These are phyloP conservation scores for Perkinsela sp. DNA, from an alignment of 208 protist genomes.

Conservation along the genomic window DNA sequence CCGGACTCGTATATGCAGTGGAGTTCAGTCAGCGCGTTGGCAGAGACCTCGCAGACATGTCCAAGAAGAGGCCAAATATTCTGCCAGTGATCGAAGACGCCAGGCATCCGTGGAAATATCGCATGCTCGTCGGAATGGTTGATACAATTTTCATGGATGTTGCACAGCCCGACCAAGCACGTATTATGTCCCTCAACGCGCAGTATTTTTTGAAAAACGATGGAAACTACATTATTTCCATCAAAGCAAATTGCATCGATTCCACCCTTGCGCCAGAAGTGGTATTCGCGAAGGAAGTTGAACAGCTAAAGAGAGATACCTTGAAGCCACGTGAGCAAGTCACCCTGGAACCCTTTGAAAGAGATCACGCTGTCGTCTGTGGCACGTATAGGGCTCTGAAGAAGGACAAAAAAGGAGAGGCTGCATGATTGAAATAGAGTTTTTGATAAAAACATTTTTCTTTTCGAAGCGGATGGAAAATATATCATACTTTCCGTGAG, in stretches of 20 bases:
- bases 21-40: conserved; percentile 97
- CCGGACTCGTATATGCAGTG: conserved; percentile 96
- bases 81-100: conserved; percentile 99
- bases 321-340: conserved; percentile 92
- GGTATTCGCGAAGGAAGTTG: conserved; percentile 88
- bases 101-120: conserved; percentile 95
- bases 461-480: too few relatives aligned
- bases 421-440: not conserved
- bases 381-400: conserved; percentile 38
- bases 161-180: conserved; percentile 98
- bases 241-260: conserved; percentile 99
- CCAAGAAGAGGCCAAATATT: conserved; percentile 96
- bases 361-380: conserved; percentile 92
- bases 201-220: conserved; percentile 94
- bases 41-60: conserved; percentile 94
- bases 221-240: conserved; percentile 96
- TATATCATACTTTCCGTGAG: too few relatives aligned
- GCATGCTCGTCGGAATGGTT: conserved; percentile 93
- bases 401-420: conserved; percentile 4
- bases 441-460: too few relatives aligned
- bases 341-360: conserved; percentile 95
- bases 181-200: conserved; percentile 96
- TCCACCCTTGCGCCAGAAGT: conserved; percentile 79
- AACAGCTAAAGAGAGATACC: conserved; percentile 73
- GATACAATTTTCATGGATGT: conserved; percentile 99